Conservation (phyloP, 202 grass and related monocot species). For the Miscanthus sacchariflorus region DNA sequence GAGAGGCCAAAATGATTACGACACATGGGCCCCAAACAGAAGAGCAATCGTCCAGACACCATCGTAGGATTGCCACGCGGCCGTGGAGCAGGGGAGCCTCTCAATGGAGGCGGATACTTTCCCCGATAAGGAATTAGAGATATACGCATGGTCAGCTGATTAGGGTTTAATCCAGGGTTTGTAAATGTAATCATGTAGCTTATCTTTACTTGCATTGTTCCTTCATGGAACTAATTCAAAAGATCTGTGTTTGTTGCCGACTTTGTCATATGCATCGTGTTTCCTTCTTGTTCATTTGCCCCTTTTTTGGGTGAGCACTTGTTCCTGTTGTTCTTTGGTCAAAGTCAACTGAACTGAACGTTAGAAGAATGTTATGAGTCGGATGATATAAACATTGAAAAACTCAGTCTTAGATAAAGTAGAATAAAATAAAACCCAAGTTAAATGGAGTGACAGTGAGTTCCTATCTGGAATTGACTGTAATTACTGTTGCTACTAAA, state of each 20-base stretch:
- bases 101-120: too few species aligned
- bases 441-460: not conserved
- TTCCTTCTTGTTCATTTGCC: not conserved
- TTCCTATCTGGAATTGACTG: not conserved
- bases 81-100: too few species aligned
- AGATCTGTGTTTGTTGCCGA: not conserved
- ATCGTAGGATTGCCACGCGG: too few species aligned
- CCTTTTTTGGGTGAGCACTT: not conserved
- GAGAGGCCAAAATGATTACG: too few species aligned
- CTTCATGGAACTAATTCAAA: slow-evolving; percentile 13
- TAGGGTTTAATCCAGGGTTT: slow-evolving; percentile 29
- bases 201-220: slow-evolving; percentile 22
- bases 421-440: not conserved
- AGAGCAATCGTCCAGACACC: too few species aligned
- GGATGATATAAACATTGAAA: not conserved
- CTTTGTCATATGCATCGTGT: not conserved
- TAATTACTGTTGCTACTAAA: not conserved
- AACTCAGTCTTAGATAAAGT: not conserved
- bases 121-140: not conserved
- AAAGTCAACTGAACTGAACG: not conserved
- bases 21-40: too few species aligned
- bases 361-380: not conserved
- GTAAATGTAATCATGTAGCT: not conserved
- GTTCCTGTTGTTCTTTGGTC: not conserved
- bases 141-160: slow-evolving; percentile 2